Percentiles rank a stretch among this genome's conserved stretches.
These are phyloP conservation scores for Chrysoporthe austroafricana DNA, from an alignment of 2,329 filamentous ascomycete genomes.

Conservation along the genomic window DNA sequence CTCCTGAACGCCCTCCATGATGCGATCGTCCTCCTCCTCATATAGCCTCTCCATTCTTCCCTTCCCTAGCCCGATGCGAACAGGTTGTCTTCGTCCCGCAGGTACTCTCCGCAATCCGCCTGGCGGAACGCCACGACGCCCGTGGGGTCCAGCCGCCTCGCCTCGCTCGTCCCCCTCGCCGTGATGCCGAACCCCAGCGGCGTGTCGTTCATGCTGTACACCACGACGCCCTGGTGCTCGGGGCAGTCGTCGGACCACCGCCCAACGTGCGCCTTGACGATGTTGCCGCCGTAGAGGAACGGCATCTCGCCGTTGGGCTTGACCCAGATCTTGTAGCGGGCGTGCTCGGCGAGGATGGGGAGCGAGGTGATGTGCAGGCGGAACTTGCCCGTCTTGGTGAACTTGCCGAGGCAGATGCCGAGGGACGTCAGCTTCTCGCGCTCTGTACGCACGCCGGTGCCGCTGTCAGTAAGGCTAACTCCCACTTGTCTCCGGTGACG, in stretches of 20 bases:
- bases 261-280: constrained; percentile 73
- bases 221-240: constrained; percentile 88
- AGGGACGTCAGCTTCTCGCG: constrained; percentile 26
- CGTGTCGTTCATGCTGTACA: constrained; percentile 90
- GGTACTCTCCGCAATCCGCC: constrained; percentile 91
- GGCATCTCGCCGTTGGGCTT: constrained; percentile 97
- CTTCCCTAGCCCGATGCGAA: constrained; percentile 56
- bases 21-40: neutral
- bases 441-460: constrained; percentile 9
- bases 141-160: constrained; percentile 84
- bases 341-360: constrained; percentile 85
- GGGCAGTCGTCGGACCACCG: constrained; percentile 90
- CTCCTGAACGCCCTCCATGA: constrained; percentile 14
- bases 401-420: constrained; percentile 64
- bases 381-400: constrained; percentile 97
- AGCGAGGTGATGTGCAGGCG: constrained; percentile 87
- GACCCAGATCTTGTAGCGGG: constrained; percentile 96
- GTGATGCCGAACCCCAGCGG: constrained; percentile 94
- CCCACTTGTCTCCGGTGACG: neutral
- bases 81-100: constrained; percentile 77
- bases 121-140: constrained; percentile 89
- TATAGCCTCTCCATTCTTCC: neutral
- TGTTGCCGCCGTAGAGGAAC: constrained; percentile 89
- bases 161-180: constrained; percentile 83
- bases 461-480: neutral